phyloP scores from a whole-genome alignment of 202 grass and related monocot genomes.

The Tripidium arundinaceum region DNA sequence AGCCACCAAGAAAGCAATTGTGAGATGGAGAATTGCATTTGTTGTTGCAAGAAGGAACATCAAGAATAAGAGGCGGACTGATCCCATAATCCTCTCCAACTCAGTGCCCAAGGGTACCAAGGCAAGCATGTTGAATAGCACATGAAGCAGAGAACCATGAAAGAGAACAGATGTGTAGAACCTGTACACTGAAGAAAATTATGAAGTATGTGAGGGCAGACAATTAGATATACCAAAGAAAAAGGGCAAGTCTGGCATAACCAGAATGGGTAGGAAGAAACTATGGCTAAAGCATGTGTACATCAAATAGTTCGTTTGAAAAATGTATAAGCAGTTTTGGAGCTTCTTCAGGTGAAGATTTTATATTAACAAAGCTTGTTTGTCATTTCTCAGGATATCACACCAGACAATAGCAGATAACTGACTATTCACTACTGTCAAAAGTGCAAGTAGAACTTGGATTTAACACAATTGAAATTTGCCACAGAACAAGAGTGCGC shows the following conservation, averaged over 20 bases:
- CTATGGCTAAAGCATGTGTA: conserved; percentile 9
- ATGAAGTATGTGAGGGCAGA: conserved; percentile 28
- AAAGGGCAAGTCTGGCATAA: conserved; percentile 1
- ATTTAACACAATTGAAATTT: conserved; percentile 1
- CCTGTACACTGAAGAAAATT: conserved; percentile 71
- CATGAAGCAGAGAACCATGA: conserved; percentile 90
- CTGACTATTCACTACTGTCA: not conserved
- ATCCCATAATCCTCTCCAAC: conserved; percentile 99
- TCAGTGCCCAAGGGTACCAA: conserved; percentile 80
- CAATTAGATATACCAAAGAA: conserved; percentile 11
- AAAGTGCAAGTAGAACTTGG: not conserved
- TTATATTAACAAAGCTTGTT: not conserved
- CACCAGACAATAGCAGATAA: not conserved
- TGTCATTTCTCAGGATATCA: not conserved
- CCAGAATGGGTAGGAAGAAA: not conserved
- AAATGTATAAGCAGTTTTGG: not conserved
- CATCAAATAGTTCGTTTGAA: not conserved
- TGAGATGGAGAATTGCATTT: conserved; percentile 88
- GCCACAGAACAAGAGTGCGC: not conserved
- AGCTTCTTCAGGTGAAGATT: not conserved
- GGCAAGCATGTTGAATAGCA: conserved; percentile 97
- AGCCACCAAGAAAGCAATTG: conserved; percentile 66
- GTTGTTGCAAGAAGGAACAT: conserved; percentile 84
- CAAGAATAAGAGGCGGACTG: conserved; percentile 82
- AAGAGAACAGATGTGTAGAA: conserved; percentile 85